Percentiles rank a stretch among this genome's conserved stretches.
phyloP scores from a whole-genome alignment of 495 filamentous ascomycete species.

The Tuber microsphaerosporum region DNA sequence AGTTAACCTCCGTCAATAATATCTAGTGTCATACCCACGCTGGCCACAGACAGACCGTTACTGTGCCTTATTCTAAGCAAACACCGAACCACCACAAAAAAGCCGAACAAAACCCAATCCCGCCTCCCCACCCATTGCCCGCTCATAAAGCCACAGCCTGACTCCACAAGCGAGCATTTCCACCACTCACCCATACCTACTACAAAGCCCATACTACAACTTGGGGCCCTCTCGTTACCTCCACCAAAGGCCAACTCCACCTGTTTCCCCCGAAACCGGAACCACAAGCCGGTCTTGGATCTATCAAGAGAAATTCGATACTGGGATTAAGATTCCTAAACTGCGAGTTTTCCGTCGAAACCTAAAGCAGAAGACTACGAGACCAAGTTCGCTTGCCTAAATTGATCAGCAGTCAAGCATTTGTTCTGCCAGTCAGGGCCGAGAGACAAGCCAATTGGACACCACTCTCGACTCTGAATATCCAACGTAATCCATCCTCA shows the following conservation, averaged over 20 bases:
- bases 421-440: background rate
- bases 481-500: background rate
- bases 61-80: background rate
- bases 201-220: background rate
- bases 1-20: background rate
- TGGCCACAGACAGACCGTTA: background rate
- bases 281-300: background rate
- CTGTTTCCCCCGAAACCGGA: background rate
- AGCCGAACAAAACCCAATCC: background rate
- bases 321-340: constrained; percentile 5
- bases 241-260: background rate
- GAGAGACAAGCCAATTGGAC: constrained; percentile 5
- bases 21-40: background rate
- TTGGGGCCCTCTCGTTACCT: background rate
- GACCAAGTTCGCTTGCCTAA: constrained; percentile 1
- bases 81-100: background rate
- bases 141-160: background rate
- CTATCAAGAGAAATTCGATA: background rate
- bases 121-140: background rate
- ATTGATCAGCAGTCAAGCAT: background rate
- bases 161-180: background rate
- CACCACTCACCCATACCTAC: background rate
- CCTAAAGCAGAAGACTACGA: background rate
- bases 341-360: constrained; percentile 5
- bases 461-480: background rate